Conservation (phyloP, 225 moss, liverwort and hornwort species). For the Ulota crispa region DNA sequence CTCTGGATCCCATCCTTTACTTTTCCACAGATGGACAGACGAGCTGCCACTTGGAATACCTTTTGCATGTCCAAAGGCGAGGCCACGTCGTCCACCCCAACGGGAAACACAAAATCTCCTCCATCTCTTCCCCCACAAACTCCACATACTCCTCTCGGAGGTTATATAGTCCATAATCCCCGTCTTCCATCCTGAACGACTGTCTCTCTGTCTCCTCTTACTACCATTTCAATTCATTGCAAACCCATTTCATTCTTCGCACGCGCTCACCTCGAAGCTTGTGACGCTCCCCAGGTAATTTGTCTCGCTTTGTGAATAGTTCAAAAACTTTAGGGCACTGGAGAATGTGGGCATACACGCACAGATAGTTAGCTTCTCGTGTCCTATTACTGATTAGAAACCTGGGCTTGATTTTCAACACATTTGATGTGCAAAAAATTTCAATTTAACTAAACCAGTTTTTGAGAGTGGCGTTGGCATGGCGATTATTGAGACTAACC, state of each 20-base stretch:
- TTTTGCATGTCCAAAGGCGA: conserved; percentile 7
- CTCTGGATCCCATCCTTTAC: neutral
- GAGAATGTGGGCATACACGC: neutral
- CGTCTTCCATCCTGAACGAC: neutral
- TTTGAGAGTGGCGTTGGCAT: neutral
- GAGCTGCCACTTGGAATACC: conserved; percentile 27
- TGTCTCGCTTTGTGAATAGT: neutral
- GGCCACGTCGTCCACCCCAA: conserved; percentile 23
- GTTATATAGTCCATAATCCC: too few relatives aligned
- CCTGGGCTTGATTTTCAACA: neutral
- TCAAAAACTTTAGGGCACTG: neutral
- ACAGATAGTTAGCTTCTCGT: neutral
- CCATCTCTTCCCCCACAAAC: neutral
- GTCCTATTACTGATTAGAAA: neutral
- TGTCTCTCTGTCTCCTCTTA: neutral
- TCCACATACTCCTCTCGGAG: too few relatives aligned
- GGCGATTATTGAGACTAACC: neutral
- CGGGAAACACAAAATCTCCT: neutral
- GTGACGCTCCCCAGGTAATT: conserved; percentile 2
- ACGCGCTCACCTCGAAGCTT: neutral
- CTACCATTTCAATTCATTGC: neutral
- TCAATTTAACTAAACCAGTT: neutral
- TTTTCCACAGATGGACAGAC: neutral
- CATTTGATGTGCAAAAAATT: neutral
- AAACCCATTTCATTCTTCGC: neutral